A percentile compares a stretch with the other conserved stretches of the same genome.
These are phyloP conservation scores for Kalanchoe fedtschenkoi DNA, from an alignment of 164 flowering plant species.

Conservation along the genomic window DNA sequence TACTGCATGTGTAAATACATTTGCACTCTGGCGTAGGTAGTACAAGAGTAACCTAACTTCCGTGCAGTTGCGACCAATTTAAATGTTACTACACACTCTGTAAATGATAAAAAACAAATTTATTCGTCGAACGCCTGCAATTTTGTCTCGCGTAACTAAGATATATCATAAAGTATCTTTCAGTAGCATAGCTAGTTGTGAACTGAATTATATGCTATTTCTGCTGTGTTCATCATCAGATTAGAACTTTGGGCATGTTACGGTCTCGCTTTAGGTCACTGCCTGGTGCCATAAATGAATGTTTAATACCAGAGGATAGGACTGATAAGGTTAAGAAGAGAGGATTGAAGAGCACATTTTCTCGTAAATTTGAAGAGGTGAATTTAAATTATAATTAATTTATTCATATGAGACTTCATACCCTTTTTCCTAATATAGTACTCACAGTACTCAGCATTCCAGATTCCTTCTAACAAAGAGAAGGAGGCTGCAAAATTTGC, in stretches of 20 bases:
- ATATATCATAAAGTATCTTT: neutral
- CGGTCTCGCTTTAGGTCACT: conserved; percentile 70
- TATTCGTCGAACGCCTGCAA: no score
- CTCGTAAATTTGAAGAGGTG: conserved; percentile 56
- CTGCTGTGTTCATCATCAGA: conserved; percentile 28
- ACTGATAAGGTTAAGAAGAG: conserved; percentile 39
- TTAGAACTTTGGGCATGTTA: conserved; percentile 78
- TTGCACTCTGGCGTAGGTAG: no score
- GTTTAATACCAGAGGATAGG: conserved; percentile 63
- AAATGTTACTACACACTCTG: no score
- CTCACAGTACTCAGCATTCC: conserved; percentile 3
- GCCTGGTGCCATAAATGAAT: conserved; percentile 83
- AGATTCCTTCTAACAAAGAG: conserved; percentile 38
- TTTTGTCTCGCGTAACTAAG: no score
- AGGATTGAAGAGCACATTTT: conserved; percentile 65
- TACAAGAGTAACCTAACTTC: no score
- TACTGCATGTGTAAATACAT: no score
- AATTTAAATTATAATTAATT: neutral
- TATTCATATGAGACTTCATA: no score
- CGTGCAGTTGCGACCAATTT: no score
- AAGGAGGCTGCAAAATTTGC: conserved; percentile 73
- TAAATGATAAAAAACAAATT: no score
- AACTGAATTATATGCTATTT: neutral
- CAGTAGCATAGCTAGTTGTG: neutral
- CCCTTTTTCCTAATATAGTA: neutral